Evolutionary conservation across 2,329 filamentous ascomycete species (phyloP).

Genomic region (Penicillium fuscoglaucum): DNA sequence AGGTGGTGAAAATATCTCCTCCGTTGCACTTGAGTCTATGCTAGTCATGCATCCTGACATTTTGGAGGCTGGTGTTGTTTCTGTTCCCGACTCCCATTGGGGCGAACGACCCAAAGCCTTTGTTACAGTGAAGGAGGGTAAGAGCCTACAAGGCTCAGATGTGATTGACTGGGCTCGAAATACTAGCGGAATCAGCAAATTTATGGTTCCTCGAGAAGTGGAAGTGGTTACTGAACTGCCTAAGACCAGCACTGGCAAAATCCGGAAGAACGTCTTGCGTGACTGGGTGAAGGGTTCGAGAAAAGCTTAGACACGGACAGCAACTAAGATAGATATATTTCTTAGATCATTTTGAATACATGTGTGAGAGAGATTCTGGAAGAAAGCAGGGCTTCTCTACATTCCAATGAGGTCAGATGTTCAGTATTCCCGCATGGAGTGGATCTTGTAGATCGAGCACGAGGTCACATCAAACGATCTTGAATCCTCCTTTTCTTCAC

Average conservation of each 20-base stretch:
- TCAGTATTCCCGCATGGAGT: neutral
- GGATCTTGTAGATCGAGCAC: slow-evolving; percentile 11
- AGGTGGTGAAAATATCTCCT: slow-evolving; percentile 97
- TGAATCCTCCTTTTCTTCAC: neutral
- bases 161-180: slow-evolving; percentile 85
- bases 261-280: slow-evolving; percentile 89
- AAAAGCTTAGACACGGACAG: neutral
- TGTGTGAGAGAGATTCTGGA: neutral
- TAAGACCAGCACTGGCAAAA: slow-evolving; percentile 96
- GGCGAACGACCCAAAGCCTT: slow-evolving; percentile 96
- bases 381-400: slow-evolving; percentile 1
- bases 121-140: slow-evolving; percentile 74
- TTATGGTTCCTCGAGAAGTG: slow-evolving; percentile 76
- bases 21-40: slow-evolving; percentile 86
- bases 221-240: slow-evolving; percentile 85
- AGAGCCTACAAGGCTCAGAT: slow-evolving; percentile 61
- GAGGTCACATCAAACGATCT: slow-evolving; percentile 14
- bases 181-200: slow-evolving; percentile 77
- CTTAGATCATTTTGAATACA: neutral
- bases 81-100: slow-evolving; percentile 85
- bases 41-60: slow-evolving; percentile 84
- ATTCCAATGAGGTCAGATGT: slow-evolving; percentile 12
- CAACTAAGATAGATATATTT: neutral
- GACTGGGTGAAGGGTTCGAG: slow-evolving; percentile 70
- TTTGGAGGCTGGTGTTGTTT: slow-evolving; percentile 87